phyloP scores from a whole-genome alignment of 768 basidiomycete genomes.

The Kwoniella europaea region DNA sequence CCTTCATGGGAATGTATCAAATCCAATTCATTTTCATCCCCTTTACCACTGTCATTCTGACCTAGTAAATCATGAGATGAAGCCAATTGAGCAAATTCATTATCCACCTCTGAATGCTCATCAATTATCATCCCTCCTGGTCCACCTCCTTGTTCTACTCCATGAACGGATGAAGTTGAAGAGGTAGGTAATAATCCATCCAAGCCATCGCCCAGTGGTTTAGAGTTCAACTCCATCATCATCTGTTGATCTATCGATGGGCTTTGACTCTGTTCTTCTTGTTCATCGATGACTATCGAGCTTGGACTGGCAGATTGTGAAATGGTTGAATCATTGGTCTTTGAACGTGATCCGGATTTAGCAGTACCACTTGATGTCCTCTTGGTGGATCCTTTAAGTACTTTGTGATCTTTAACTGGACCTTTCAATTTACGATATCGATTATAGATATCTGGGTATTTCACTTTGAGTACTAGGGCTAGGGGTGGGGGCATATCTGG shows the following conservation, averaged over 20 bases:
- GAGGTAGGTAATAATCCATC: too few species aligned
- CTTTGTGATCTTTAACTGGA: slow-evolving; percentile 39
- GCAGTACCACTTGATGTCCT: slow-evolving; percentile 16
- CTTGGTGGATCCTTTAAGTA: slow-evolving; percentile 17
- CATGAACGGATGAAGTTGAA: neutral
- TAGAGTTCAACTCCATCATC: neutral
- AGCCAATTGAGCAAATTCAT: slow-evolving; percentile 7
- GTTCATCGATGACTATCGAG: neutral
- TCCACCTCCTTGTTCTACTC: neutral
- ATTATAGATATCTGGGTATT: slow-evolving; percentile 54
- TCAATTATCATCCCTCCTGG: neutral
- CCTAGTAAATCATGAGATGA: slow-evolving; percentile 10
- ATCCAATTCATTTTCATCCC: neutral
- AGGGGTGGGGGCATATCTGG: slow-evolving; percentile 44
- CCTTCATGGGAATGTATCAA: slow-evolving; percentile 22
- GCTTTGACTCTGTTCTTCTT: neutral
- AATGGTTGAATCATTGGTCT: too few species aligned
- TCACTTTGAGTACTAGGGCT: slow-evolving; percentile 40
- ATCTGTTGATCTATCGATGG: neutral
- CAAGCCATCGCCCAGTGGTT: neutral
- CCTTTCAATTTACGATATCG: slow-evolving; percentile 49
- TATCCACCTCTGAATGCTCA: slow-evolving; percentile 10
- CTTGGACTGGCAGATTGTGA: neutral
- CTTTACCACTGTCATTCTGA: neutral
- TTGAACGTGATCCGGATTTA: slow-evolving; percentile 13